Conservation (phyloP, 2,329 filamentous ascomycete genomes). For the Periconia sp. region DNA sequence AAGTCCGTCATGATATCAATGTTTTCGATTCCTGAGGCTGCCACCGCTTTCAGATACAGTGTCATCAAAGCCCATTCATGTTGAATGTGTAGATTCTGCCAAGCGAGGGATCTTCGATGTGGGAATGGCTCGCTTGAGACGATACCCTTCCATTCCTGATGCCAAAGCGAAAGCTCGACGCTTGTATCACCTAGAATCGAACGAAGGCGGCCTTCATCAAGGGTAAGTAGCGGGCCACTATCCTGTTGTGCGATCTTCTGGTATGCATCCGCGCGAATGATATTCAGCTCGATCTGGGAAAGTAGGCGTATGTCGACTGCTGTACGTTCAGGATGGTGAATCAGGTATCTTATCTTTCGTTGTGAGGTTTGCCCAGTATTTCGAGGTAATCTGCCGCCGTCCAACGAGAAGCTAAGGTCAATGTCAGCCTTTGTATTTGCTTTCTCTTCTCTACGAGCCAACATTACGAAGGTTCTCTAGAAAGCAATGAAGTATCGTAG, state of each 20-base stretch:
- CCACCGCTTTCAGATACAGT: slow-evolving; percentile 58
- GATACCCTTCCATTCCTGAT: slow-evolving; percentile 48
- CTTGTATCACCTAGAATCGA: slow-evolving; percentile 26
- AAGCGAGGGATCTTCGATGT: slow-evolving; percentile 24
- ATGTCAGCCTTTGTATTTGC: too few species aligned
- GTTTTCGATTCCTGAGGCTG: slow-evolving; percentile 57
- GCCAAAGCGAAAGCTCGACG: slow-evolving; percentile 45
- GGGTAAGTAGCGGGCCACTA: slow-evolving; percentile 11
- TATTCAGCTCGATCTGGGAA: slow-evolving; percentile 59
- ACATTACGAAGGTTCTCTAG: too few species aligned
- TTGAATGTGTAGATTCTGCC: slow-evolving; percentile 58
- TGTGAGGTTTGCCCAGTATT: slow-evolving; percentile 45
- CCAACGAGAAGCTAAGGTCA: slow-evolving; percentile 48
- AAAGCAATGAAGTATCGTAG: too few species aligned
- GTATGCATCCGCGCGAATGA: slow-evolving; percentile 44
- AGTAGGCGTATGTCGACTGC: slow-evolving; percentile 59
- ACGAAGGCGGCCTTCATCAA: slow-evolving; percentile 26
- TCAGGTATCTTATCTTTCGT: slow-evolving; percentile 54
- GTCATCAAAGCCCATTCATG: slow-evolving; percentile 62
- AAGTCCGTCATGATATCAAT: slow-evolving; percentile 58
- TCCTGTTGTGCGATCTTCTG: slow-evolving; percentile 20
- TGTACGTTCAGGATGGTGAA: slow-evolving; percentile 52
- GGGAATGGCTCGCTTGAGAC: slow-evolving; percentile 20
- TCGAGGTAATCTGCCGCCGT: slow-evolving; percentile 53
- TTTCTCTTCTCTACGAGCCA: too few species aligned